phyloP scores from a whole-genome alignment of 2,329 filamentous ascomycete genomes.

The Coniochaeta sp. region DNA sequence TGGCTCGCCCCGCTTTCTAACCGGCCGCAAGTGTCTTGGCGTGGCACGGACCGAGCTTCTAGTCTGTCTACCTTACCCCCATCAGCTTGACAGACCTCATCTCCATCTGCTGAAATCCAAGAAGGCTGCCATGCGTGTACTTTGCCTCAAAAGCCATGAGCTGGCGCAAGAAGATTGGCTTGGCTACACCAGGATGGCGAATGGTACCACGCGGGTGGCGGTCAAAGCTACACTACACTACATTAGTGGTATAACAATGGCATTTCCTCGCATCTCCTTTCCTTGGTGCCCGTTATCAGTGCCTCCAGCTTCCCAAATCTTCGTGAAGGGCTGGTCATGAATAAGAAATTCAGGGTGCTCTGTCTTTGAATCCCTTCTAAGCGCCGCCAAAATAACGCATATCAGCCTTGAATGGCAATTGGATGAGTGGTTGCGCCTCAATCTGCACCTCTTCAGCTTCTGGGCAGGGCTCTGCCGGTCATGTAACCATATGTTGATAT shows the following conservation, averaged over 20 bases:
- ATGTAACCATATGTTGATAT: neutral
- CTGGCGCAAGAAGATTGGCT: neutral
- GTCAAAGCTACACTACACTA: neutral
- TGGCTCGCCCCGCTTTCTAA: neutral
- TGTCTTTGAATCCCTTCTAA: neutral
- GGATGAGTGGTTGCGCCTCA: neutral
- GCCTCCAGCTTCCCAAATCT: no score
- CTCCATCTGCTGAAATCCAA: neutral
- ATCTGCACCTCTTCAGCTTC: neutral
- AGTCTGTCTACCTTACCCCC: no score
- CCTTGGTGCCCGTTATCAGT: neutral
- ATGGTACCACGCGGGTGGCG: neutral
- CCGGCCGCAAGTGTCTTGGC: neutral
- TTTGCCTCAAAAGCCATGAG: neutral
- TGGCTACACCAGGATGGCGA: neutral
- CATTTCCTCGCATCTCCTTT: neutral
- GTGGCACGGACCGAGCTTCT: neutral
- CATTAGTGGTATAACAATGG: neutral
- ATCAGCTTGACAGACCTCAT: no score
- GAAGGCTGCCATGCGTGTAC: neutral
- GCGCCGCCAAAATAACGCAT: neutral
- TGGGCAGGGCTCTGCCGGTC: neutral
- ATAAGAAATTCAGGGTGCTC: neutral
- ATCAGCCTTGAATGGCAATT: neutral
- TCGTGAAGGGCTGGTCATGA: neutral